phyloP scores from a whole-genome alignment of 129 eudicot genomes.

The Chrysanthemum seticuspe region DNA sequence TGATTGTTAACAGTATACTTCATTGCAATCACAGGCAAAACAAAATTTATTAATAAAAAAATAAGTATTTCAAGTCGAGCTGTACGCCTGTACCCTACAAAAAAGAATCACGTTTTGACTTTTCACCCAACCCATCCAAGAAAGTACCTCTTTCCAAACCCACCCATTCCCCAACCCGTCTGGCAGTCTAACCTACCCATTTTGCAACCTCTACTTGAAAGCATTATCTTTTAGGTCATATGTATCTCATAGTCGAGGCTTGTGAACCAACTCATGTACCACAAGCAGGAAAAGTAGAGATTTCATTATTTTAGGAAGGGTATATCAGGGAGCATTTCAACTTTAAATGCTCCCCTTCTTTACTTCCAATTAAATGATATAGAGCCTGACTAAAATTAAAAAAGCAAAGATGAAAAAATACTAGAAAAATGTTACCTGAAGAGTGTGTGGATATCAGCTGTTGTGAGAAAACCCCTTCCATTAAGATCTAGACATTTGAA shows the following conservation, averaged over 20 bases:
- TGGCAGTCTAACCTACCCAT: no score
- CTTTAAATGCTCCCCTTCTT: constrained; percentile 73
- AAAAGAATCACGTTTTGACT: no score
- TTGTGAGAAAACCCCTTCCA: constrained; percentile 81
- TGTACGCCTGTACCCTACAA: no score
- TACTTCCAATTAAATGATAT: constrained; percentile 42
- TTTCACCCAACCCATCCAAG: no score
- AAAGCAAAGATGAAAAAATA: constrained; percentile 27
- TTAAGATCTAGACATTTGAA: constrained; percentile 88
- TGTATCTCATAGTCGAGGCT: constrained; percentile 75
- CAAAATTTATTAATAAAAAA: no score
- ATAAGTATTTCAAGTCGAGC: no score
- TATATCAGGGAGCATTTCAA: constrained; percentile 65
- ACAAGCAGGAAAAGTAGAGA: constrained; percentile 77
- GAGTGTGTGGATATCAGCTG: constrained; percentile 84
- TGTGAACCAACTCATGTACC: constrained; percentile 48
- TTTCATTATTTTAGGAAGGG: constrained; percentile 60
- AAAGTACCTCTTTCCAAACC: no score
- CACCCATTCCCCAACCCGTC: no score
- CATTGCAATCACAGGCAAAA: no score
- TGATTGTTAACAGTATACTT: not conserved
- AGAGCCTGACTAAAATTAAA: not conserved
- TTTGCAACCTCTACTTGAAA: no score
- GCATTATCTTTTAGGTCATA: not conserved
- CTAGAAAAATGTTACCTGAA: constrained; percentile 54